A percentile compares a stretch with the other conserved stretches of the same genome.
Conservation (phyloP, 2,329 filamentous ascomycete species). For the Scedosporium aurantiacum region DNA sequence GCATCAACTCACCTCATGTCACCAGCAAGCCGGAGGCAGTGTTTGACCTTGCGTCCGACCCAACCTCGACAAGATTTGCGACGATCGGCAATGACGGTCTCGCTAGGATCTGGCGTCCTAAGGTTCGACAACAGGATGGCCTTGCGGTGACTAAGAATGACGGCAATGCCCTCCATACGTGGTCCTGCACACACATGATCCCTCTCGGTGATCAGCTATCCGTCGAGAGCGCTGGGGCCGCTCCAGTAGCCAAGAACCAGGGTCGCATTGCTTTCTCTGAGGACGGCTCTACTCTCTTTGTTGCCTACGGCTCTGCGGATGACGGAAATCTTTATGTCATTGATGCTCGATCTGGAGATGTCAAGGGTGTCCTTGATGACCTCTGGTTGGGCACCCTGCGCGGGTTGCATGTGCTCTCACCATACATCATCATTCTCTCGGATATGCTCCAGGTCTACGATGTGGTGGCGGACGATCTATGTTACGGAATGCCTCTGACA, state of each 20-base stretch:
- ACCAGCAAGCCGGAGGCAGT: slow-evolving; percentile 46
- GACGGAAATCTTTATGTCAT: slow-evolving; percentile 63
- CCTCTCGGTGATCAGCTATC: slow-evolving; percentile 28
- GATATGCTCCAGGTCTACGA: slow-evolving; percentile 71
- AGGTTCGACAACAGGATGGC: slow-evolving; percentile 56
- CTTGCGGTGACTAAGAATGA: slow-evolving; percentile 48
- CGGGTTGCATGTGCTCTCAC: slow-evolving; percentile 60
- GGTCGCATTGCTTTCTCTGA: slow-evolving; percentile 69
- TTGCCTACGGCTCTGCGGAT: slow-evolving; percentile 43
- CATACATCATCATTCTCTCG: slow-evolving; percentile 65
- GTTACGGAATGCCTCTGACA: slow-evolving; percentile 42
- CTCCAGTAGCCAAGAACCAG: slow-evolving; percentile 26
- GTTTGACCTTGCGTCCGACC: slow-evolving; percentile 63
- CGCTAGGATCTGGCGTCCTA: slow-evolving; percentile 73
- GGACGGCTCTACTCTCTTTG: slow-evolving; percentile 74
- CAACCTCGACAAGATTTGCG: slow-evolving; percentile 60
- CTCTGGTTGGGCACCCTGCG: slow-evolving; percentile 55
- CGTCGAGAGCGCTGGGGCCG: slow-evolving; percentile 21
- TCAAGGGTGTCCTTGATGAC: slow-evolving; percentile 57
- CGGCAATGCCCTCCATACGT: slow-evolving; percentile 54
- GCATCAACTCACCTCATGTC: slow-evolving; percentile 74
- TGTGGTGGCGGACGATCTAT: slow-evolving; percentile 65
- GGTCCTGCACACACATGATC: slow-evolving; percentile 57
- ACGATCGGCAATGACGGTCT: slow-evolving; percentile 73
- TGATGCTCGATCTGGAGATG: slow-evolving; percentile 55